Base-by-base conservation (phyloP, 352 stramenopile genomes). In the Pythium phragmiticola region DNA sequence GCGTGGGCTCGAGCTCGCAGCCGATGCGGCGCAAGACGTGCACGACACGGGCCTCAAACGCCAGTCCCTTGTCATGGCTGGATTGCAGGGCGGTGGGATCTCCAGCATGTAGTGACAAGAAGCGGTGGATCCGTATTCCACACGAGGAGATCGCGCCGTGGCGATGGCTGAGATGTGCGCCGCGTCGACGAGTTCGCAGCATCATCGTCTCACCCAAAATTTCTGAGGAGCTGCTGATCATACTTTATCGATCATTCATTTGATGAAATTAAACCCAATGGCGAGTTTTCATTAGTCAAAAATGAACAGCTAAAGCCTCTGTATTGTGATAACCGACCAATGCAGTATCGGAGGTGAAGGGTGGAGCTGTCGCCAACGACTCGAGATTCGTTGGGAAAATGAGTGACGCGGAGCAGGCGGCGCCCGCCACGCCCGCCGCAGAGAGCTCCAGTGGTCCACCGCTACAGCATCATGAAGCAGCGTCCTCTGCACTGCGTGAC, bases 41-140 rank as follows among this genome's bases (percentile, higher is more conserved):
- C 54, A 82, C 79, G 5, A 92, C 79, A 36, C 84, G 74, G 54
- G 68, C 51, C 57, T 94, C 84, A 41, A 90, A 94, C 26, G 54
- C 60, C 26, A 90, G 49, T 19, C 84, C 84, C 50, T 87, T 89
- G 30, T 73, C 70, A 7, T 68, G 74, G 50, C 58, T 80, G 33
- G 57, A 41, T 2, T 46, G 14, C 19, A 43, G 41, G 3, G 45
- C 17, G 0, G 21, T 30, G 5, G 8, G 45, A 43, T 41, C n/a
- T 12, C 41, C 23, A 37, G 21, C 30, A 23, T 45, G 14, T 2
- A 23, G 36, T 11, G 39, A 21, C 0, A 39, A 42, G 33, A 50
- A 48, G 42, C 42, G 26, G 46, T 23, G 30, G 5, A 12, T 19
- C 11, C 45, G 9, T 17, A 2, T 16, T 3, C 16, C 5, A 19